Percentiles rank a stretch among this genome's conserved stretches.
These are phyloP conservation scores for Penicillium salamii DNA, from an alignment of 495 filamentous ascomycete genomes.

Conservation along the genomic window DNA sequence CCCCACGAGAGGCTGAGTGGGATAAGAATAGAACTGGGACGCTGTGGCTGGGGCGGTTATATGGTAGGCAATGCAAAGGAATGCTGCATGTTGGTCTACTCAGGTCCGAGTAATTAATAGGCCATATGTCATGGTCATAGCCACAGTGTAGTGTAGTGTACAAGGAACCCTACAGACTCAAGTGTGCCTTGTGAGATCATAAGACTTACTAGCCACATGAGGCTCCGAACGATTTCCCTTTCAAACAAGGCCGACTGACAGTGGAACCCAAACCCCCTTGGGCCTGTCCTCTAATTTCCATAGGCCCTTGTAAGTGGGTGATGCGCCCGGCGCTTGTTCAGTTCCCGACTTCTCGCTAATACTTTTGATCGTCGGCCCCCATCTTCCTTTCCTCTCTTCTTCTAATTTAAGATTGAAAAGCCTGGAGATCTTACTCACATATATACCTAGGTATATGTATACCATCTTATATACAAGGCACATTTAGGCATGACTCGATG, in stretches of 20 bases:
- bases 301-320: neutral
- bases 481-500: neutral
- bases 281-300: neutral
- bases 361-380: conserved; percentile 5
- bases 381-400: neutral
- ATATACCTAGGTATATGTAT: too few relatives aligned
- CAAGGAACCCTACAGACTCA: too few relatives aligned
- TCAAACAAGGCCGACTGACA: too few relatives aligned
- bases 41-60: neutral
- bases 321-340: conserved; percentile 13
- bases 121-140: too few relatives aligned
- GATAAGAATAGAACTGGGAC: neutral
- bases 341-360: conserved; percentile 3
- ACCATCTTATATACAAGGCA: too few relatives aligned
- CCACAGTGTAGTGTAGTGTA: too few relatives aligned
- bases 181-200: too few relatives aligned
- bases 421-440: too few relatives aligned
- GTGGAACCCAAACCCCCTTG: too few relatives aligned
- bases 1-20: neutral
- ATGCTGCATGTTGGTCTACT: neutral
- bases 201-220: too few relatives aligned
- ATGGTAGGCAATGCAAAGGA: neutral
- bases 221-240: too few relatives aligned
- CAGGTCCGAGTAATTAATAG: too few relatives aligned
- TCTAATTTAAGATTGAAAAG: neutral